Evolutionary conservation across 2,329 filamentous ascomycete species (phyloP).

Genomic region (Aspergillus bombycis): DNA sequence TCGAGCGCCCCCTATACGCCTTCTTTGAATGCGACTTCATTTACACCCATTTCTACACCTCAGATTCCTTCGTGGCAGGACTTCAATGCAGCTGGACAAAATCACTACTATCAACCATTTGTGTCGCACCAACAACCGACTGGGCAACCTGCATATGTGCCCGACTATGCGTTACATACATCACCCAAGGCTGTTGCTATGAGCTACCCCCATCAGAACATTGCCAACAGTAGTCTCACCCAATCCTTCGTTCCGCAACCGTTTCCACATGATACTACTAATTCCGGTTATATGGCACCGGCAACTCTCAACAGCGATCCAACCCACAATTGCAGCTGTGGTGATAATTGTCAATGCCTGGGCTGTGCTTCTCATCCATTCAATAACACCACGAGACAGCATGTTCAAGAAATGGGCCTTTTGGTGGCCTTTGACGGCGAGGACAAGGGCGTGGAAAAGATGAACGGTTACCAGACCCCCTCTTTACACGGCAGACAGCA

Average conservation of each 20-base stretch:
- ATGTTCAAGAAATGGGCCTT: conserved; percentile 50
- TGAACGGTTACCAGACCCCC: conserved; percentile 25
- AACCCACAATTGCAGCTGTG: conserved; percentile 46
- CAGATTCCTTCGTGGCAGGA: conserved; percentile 29
- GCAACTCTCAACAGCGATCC: conserved; percentile 21
- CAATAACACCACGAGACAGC: conserved; percentile 49
- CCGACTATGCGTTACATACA: conserved; percentile 20
- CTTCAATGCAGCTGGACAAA: conserved; percentile 18
- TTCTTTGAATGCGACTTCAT: conserved; percentile 18
- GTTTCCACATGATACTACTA: conserved; percentile 6
- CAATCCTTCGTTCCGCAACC: conserved; percentile 22
- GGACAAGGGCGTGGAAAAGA: conserved; percentile 24
- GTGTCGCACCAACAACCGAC: conserved; percentile 14
- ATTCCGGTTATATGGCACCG: conserved; percentile 13
- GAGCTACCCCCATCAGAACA: conserved; percentile 17
- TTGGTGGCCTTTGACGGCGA: conserved; percentile 42
- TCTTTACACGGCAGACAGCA: conserved; percentile 23
- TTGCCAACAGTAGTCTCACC: conserved; percentile 21
- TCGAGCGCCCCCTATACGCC: conserved; percentile 11
- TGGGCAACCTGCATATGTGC: conserved; percentile 19
- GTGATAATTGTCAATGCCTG: conserved; percentile 50
- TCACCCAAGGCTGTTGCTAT: conserved; percentile 15
- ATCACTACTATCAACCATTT: conserved; percentile 21
- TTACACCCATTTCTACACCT: conserved; percentile 18
- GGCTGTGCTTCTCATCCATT: conserved; percentile 52